Conservation (phyloP, 257 asterid species). For the Striga asiatica region DNA sequence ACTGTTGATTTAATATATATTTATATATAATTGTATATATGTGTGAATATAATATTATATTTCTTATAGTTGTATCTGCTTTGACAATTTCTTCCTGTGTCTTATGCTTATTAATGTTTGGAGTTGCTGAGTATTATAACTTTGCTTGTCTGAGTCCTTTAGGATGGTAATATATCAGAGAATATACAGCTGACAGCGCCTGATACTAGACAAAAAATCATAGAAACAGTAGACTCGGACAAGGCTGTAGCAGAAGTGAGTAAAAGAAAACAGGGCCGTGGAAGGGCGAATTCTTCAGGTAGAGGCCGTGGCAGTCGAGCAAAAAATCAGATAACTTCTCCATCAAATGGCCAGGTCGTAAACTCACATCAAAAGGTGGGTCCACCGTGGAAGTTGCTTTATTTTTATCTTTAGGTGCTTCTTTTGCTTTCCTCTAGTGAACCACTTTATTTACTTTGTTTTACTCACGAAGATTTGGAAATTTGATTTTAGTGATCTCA, state of each 20-base stretch:
- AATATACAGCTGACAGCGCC: constrained; percentile 30
- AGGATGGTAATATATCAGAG: constrained; percentile 30
- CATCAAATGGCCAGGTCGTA: constrained; percentile 55
- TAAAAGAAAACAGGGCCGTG: constrained; percentile 69
- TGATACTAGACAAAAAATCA: constrained; percentile 40
- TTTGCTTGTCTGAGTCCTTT: constrained; percentile 15
- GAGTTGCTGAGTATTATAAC: constrained; percentile 11
- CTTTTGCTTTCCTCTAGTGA: neutral
- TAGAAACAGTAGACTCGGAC: constrained; percentile 37
- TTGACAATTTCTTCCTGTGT: constrained; percentile 9
- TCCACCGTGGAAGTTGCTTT: constrained; percentile 11
- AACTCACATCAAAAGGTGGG: constrained; percentile 49
- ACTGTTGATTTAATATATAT: no score
- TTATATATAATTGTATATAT: no score
- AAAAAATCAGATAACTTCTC: constrained; percentile 32
- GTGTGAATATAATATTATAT: no score
- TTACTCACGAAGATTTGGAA: neutral
- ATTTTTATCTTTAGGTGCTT: constrained; percentile 5
- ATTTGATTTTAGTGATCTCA: neutral
- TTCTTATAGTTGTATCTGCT: neutral
- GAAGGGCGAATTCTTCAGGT: constrained; percentile 59
- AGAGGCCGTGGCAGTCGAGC: constrained; percentile 81
- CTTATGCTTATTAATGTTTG: constrained; percentile 1
- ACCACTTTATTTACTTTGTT: constrained; percentile 3
- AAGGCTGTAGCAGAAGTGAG: constrained; percentile 43